Conservation (phyloP, 805 yeast species). For the Kodamaea jinghongensis region DNA sequence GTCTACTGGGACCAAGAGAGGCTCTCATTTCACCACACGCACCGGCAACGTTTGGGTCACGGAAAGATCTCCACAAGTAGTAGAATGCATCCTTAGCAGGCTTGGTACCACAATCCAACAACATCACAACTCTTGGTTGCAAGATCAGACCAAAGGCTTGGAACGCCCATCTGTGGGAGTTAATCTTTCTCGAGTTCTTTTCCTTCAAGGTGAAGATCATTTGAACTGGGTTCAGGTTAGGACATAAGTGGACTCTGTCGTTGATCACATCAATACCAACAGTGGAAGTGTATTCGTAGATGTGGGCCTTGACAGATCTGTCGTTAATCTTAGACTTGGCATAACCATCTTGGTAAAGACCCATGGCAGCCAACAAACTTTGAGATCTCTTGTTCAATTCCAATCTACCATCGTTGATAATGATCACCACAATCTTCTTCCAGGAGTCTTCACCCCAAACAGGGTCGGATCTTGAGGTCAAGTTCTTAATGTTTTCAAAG, state of each 20-base stretch:
- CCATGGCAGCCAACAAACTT: slow-evolving; percentile 79
- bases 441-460: slow-evolving; percentile 96
- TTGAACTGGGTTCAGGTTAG: slow-evolving; percentile 78
- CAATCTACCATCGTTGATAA: slow-evolving; percentile 89
- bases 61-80: slow-evolving; percentile 86
- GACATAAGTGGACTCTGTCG: slow-evolving; percentile 62
- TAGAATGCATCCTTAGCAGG: slow-evolving; percentile 83
- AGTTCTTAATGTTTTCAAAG: slow-evolving; percentile 78
- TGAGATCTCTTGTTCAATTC: slow-evolving; percentile 77
- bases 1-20: slow-evolving; percentile 59
- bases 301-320: slow-evolving; percentile 76
- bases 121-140: slow-evolving; percentile 77
- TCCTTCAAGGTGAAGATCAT: slow-evolving; percentile 88
- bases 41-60: slow-evolving; percentile 83
- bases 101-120: slow-evolving; percentile 92
- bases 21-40: slow-evolving; percentile 97
- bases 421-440: slow-evolving; percentile 88
- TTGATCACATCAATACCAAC: slow-evolving; percentile 76
- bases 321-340: slow-evolving; percentile 90
- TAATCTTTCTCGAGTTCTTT: slow-evolving; percentile 82
- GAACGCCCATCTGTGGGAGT: slow-evolving; percentile 96
- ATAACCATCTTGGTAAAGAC: slow-evolving; percentile 92
- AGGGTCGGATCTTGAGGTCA: slow-evolving; percentile 60
- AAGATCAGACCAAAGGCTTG: slow-evolving; percentile 85
- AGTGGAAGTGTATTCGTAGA: slow-evolving; percentile 91